A percentile compares a stretch with the other conserved stretches of the same genome.
Conservation (phyloP, 768 basidiomycete species). For the Tylopilus sp. region DNA sequence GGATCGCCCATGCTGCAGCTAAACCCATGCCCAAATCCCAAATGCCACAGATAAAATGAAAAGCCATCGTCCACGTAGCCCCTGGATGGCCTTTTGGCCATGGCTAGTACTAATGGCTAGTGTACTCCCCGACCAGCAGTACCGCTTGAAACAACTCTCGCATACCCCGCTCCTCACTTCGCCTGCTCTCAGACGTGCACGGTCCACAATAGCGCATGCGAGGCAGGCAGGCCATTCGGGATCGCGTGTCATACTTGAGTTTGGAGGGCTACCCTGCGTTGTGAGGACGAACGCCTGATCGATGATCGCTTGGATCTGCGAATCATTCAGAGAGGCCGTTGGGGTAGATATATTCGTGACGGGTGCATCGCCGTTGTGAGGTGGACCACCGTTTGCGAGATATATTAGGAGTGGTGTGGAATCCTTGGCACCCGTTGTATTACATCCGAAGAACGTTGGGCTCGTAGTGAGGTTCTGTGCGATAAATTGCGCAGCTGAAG, state of each 20-base stretch:
- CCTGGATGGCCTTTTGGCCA: too few species aligned
- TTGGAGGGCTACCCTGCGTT: constrained; percentile 39
- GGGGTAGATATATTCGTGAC: constrained; percentile 43
- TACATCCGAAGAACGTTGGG: constrained; percentile 49
- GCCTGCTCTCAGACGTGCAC: constrained; percentile 32
- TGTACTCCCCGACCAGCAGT: constrained; percentile 28
- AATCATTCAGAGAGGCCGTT: constrained; percentile 35
- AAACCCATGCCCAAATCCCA: background rate
- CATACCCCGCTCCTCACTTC: constrained; percentile 30
- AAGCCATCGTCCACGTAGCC: too few species aligned
- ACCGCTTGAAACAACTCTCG: constrained; percentile 28
- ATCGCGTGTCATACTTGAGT: constrained; percentile 30
- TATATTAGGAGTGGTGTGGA: constrained; percentile 52
- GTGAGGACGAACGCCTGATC: constrained; percentile 41
- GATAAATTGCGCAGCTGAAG: constrained; percentile 26
- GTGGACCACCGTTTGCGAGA: constrained; percentile 52
- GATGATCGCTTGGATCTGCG: constrained; percentile 42
- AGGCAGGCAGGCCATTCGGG: constrained; percentile 47
- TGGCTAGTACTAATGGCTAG: background rate
- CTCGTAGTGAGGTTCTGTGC: constrained; percentile 34
- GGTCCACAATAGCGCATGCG: constrained; percentile 51
- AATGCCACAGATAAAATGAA: background rate
- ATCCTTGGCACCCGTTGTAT: constrained; percentile 20
- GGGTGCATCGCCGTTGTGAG: constrained; percentile 34
- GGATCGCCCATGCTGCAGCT: too few species aligned